Evolutionary conservation across 495 filamentous ascomycete species (phyloP), one percentile per base, ranked within the genome.

Genomic region (Xeromyces bisporus): DNA sequence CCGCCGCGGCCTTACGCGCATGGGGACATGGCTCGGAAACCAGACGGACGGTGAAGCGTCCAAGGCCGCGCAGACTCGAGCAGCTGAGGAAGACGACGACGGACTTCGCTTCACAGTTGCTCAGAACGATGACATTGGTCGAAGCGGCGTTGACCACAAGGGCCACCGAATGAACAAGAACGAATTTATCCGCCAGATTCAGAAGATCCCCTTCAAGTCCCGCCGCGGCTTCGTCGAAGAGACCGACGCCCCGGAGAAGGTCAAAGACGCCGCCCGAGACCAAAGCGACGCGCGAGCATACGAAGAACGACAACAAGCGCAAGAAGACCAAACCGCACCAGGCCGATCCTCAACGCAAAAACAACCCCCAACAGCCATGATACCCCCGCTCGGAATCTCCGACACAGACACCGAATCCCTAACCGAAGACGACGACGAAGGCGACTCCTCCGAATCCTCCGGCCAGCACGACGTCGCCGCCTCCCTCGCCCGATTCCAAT

Each of bases 171-270:
- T 96, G 78, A 89, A 69, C 47, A 93, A 93, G 51, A 72, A 78
- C 5, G 82, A 94, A 44, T 96, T 99, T 54, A 77, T 96, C 38
- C 58, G 72, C 29, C 73, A 89, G 44, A 75, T 99, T 39, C 73
- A 76, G 46, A 63, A 73, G 16, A 61, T 94, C 35, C 83, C 92
- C 47, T 75, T 81, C 18, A 77, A 73, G 41, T 71, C 73, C 11
- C 71, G 86, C 10, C 67, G 64, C 14, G 71, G 82, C 37, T 54
- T 79, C 2, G 67, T 89, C 0, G 71, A 85, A 31, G 53, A 77
- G 26, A 77, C 67, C 28, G 67, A 73, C 40, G 72, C 69, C 0
- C 72, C 75, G 0, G 60, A 65, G 23, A 48, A 67, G 15, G 71
- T 75, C 3, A 70, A 69, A 37, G 59, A 69, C 37, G 64, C 64